phyloP scores from a whole-genome alignment of 306 rosid species.

The Acacia melanoxylon region DNA sequence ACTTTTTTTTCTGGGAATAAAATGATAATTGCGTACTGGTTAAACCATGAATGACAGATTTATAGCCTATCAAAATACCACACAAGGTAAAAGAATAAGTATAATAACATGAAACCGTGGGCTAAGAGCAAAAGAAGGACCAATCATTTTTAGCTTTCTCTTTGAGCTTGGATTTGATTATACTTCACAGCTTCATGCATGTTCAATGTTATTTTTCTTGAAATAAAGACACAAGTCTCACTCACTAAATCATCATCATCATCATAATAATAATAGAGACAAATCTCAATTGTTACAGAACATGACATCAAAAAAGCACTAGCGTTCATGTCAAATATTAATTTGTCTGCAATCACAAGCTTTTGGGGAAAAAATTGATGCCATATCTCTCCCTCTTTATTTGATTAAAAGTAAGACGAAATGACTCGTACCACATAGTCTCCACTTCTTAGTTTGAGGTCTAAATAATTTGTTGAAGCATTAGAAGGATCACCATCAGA shows the following conservation, averaged over 20 bases:
- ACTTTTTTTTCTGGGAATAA: constrained; percentile 17
- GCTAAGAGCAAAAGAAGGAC: background rate
- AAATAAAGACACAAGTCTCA: background rate
- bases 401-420: background rate
- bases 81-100: background rate
- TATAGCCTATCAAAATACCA: constrained; percentile 7
- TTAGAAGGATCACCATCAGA: constrained; percentile 38
- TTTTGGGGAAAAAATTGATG: background rate
- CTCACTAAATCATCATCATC: background rate
- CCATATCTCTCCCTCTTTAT: constrained; percentile 20
- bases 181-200: background rate
- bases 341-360: background rate
- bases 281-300: background rate
- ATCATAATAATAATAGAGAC: background rate
- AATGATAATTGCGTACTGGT: constrained; percentile 13
- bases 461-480: constrained; percentile 47
- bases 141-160: background rate
- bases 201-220: background rate
- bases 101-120: background rate
- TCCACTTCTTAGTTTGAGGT: constrained; percentile 66
- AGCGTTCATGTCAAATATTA: background rate
- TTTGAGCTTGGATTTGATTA: background rate
- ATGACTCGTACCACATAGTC: constrained; percentile 77
- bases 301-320: background rate
- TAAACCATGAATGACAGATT: constrained; percentile 7